These are phyloP conservation scores for Ganoderma sinense DNA, from an alignment of 1,284 basidiomycete genomes.

Conservation along the genomic window DNA sequence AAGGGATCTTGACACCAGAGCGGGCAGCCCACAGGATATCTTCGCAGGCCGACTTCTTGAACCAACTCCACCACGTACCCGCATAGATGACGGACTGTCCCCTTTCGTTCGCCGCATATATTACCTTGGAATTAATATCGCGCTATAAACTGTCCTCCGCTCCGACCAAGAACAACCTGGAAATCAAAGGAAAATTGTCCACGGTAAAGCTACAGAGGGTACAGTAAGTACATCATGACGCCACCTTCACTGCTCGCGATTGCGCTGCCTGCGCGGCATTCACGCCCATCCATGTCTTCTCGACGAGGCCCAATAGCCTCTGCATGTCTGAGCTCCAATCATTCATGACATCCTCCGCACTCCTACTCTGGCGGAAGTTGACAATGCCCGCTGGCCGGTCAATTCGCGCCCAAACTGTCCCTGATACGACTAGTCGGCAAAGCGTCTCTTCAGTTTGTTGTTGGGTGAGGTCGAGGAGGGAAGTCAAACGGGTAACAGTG, in stretches of 20 bases:
- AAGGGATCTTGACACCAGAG: slow-evolving; percentile 25
- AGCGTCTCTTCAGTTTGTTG: slow-evolving; percentile 90
- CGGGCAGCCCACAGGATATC: slow-evolving; percentile 11
- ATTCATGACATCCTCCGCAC: slow-evolving; percentile 92
- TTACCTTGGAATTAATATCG: slow-evolving; percentile 21
- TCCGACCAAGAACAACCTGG: neutral
- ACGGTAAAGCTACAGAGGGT: slow-evolving; percentile 34
- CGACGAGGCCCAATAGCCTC: slow-evolving; percentile 82
- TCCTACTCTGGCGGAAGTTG: slow-evolving; percentile 81
- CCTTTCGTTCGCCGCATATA: slow-evolving; percentile 12
- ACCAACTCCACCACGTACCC: neutral
- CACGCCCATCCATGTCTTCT: slow-evolving; percentile 92
- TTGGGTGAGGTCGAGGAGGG: slow-evolving; percentile 87
- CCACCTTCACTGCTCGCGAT: slow-evolving; percentile 61
- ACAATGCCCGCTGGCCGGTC: slow-evolving; percentile 93
- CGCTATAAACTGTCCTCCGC: neutral
- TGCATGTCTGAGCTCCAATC: slow-evolving; percentile 97
- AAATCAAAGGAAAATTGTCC: slow-evolving; percentile 30
- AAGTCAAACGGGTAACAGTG: slow-evolving; percentile 82
- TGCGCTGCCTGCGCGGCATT: slow-evolving; percentile 86
- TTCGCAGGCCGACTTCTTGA: slow-evolving; percentile 24
- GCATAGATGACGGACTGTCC: neutral
- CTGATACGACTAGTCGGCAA: slow-evolving; percentile 89
- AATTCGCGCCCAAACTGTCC: slow-evolving; percentile 92
- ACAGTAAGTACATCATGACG: slow-evolving; percentile 32